These are phyloP conservation scores for Pseudoneurospora amorphoporcata DNA, from an alignment of 495 filamentous ascomycete genomes.

Conservation along the genomic window DNA sequence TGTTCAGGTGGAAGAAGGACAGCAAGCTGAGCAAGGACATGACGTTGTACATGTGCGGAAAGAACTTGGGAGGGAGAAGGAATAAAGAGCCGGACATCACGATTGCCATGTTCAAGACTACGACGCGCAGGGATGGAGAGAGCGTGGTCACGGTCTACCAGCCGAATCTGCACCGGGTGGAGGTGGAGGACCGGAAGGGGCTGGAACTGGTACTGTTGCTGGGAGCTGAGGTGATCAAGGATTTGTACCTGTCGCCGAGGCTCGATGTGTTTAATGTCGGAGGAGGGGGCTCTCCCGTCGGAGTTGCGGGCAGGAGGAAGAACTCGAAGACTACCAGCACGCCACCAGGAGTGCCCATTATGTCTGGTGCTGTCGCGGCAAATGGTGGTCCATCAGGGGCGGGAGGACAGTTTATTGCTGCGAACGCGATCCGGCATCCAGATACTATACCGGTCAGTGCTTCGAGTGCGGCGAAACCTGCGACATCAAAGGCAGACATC, in stretches of 20 bases:
- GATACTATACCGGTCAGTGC: neutral
- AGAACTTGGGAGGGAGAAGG: conserved; percentile 59
- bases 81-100: conserved; percentile 90
- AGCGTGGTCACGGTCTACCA: conserved; percentile 70
- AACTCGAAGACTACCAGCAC: conserved; percentile 31
- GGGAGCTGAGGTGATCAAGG: conserved; percentile 71
- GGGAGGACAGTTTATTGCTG: neutral
- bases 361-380: conserved; percentile 21
- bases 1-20: conserved; percentile 88
- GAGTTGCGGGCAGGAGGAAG: conserved; percentile 23
- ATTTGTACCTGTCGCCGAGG: conserved; percentile 64
- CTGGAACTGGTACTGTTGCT: conserved; percentile 83
- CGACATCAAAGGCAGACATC: conserved; percentile 43
- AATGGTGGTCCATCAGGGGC: neutral
- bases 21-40: conserved; percentile 72
- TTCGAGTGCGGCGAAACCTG: neutral
- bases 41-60: conserved; percentile 71
- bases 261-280: conserved; percentile 70
- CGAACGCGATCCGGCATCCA: neutral
- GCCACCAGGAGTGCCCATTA: conserved; percentile 10
- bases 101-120: conserved; percentile 63
- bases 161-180: conserved; percentile 79
- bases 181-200: conserved; percentile 91
- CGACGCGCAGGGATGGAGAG: conserved; percentile 18
- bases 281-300: conserved; percentile 22